Percentiles rank a stretch among this genome's conserved stretches.
These are phyloP conservation scores for Beauveria rudraprayagi DNA, from an alignment of 2,329 filamentous ascomycete species.

Conservation along the genomic window DNA sequence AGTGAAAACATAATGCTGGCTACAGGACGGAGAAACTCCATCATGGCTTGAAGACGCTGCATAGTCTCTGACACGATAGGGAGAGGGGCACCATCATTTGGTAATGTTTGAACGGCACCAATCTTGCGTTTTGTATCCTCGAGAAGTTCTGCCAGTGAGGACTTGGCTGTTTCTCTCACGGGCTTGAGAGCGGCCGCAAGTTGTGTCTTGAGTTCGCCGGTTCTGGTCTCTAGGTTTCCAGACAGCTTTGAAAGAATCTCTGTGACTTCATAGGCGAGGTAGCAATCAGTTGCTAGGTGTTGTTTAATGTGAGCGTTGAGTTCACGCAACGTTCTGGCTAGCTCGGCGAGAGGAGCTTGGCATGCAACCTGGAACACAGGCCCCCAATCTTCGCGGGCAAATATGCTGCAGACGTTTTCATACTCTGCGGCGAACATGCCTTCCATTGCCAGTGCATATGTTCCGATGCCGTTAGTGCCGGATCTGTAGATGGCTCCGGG, in stretches of 20 bases:
- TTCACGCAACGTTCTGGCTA: slow-evolving; percentile 78
- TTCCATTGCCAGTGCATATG: slow-evolving; percentile 81
- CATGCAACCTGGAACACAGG: slow-evolving; percentile 72
- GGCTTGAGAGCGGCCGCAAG: slow-evolving; percentile 83
- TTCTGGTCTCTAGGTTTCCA: slow-evolving; percentile 69
- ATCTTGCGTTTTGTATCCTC: slow-evolving; percentile 73
- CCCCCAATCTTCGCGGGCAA: slow-evolving; percentile 77
- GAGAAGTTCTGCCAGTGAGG: slow-evolving; percentile 72
- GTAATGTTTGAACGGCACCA: slow-evolving; percentile 56
- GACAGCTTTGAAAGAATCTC: slow-evolving; percentile 80
- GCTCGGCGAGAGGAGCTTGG: slow-evolving; percentile 68
- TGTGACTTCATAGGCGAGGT: slow-evolving; percentile 88
- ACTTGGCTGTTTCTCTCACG: slow-evolving; percentile 83
- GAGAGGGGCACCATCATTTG: slow-evolving; percentile 69
- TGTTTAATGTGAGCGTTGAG: slow-evolving; percentile 82
- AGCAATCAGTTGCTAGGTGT: slow-evolving; percentile 86
- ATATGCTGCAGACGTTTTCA: slow-evolving; percentile 82
- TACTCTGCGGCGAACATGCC: slow-evolving; percentile 83
- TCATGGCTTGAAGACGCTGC: slow-evolving; percentile 77
- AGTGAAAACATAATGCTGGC: slow-evolving; percentile 86
- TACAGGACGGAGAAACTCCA: slow-evolving; percentile 75
- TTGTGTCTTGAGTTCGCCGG: slow-evolving; percentile 75
- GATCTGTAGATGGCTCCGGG: slow-evolving; percentile 77
- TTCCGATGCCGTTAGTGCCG: slow-evolving; percentile 84
- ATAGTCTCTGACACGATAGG: slow-evolving; percentile 78